phyloP scores from a whole-genome alignment of 345 rosid genomes.

The Arabidopsis arenosa region DNA sequence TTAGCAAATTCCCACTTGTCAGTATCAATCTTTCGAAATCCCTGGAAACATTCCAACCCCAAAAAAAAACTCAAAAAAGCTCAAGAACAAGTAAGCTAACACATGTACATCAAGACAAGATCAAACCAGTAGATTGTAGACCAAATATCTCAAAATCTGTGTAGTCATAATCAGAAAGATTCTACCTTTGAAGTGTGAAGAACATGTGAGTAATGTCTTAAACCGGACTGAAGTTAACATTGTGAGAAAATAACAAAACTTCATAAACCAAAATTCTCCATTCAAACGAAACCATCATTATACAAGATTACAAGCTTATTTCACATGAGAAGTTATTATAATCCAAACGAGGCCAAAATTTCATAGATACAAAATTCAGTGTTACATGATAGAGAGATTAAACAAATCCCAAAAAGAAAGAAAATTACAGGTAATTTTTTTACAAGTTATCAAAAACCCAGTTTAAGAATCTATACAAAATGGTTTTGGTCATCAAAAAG shows the following conservation, averaged over 20 bases:
- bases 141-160: not conserved
- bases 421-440: conserved; percentile 25
- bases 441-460: conserved; percentile 30
- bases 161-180: not conserved
- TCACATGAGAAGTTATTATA: not conserved
- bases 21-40: conserved; percentile 82
- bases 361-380: conserved; percentile 4
- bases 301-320: conserved; percentile 17
- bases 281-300: conserved; percentile 20
- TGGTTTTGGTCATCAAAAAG: not conserved
- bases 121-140: not conserved
- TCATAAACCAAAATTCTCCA: not conserved
- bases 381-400: conserved; percentile 26
- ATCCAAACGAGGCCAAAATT: conserved; percentile 1
- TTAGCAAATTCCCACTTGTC: conserved; percentile 97
- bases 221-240: not conserved
- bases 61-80: conserved; percentile 45
- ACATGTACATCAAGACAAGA: conserved; percentile 28
- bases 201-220: not conserved
- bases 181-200: conserved; percentile 4
- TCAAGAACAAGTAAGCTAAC: not conserved
- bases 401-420: conserved; percentile 11
- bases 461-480: conserved; percentile 35
- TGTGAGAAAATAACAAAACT: not conserved
- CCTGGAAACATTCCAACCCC: conserved; percentile 56